phyloP scores from a whole-genome alignment of 208 protist species.

The Lotmaria passim region DNA sequence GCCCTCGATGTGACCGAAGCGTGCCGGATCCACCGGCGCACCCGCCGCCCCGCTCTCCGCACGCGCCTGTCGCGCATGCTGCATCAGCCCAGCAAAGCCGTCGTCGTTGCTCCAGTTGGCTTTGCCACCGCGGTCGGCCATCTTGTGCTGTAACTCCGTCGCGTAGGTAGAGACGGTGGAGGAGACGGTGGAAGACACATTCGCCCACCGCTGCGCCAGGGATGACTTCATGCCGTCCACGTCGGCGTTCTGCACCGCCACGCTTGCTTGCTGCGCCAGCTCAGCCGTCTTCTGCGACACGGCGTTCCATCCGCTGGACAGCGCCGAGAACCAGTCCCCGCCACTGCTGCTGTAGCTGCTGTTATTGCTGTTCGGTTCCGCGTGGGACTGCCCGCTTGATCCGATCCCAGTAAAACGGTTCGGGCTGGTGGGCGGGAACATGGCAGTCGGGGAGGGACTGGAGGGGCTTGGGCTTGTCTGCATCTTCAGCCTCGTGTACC shows the following conservation, averaged over 20 bases:
- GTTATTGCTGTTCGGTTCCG: conserved; percentile 9
- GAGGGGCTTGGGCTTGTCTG: neutral
- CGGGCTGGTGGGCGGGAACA: conserved; percentile 51
- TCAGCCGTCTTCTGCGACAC: conserved; percentile 72
- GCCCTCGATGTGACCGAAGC: conserved; percentile 38
- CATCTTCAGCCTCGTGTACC: conserved; percentile 65
- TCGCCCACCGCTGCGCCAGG: conserved; percentile 57
- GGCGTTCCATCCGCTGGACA: conserved; percentile 61
- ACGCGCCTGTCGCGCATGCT: conserved; percentile 48
- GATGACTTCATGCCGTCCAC: conserved; percentile 59
- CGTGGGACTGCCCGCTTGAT: conserved; percentile 23
- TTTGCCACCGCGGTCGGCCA: conserved; percentile 23
- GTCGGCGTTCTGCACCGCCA: conserved; percentile 61
- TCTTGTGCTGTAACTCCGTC: conserved; percentile 50
- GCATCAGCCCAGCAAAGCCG: conserved; percentile 47
- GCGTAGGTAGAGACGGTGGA: conserved; percentile 51
- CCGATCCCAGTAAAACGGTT: conserved; percentile 66
- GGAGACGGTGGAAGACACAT: conserved; percentile 44
- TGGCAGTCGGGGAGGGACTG: conserved; percentile 10
- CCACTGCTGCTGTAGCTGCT: conserved; percentile 9
- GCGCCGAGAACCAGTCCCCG: conserved; percentile 60
- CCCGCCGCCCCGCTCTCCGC: conserved; percentile 14
- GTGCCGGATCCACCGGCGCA: conserved; percentile 6
- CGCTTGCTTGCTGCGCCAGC: conserved; percentile 63
- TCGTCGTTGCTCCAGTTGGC: conserved; percentile 39